Evolutionary conservation across 345 rosid genomes (phyloP).

Genomic region (Geranium rotundifolium): DNA sequence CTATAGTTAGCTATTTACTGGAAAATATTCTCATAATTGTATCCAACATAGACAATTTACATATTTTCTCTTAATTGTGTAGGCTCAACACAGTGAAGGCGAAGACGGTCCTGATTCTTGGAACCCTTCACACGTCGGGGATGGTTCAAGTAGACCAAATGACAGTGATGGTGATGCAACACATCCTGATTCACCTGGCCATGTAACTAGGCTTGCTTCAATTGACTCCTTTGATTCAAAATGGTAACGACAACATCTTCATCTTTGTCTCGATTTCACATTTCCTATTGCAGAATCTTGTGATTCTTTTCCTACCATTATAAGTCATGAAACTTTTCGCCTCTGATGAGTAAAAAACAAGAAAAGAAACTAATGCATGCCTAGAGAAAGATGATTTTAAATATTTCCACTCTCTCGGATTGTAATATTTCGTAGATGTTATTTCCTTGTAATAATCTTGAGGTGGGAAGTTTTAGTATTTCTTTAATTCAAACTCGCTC

Average conservation of each 20-base stretch:
- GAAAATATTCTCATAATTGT: background rate
- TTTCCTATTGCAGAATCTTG: background rate
- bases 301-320: slow-evolving; percentile 1
- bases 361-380: background rate
- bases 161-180: slow-evolving; percentile 43
- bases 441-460: background rate
- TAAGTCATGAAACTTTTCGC: background rate
- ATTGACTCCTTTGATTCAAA: slow-evolving; percentile 97
- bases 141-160: slow-evolving; percentile 35
- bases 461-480: background rate
- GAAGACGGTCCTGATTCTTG: slow-evolving; percentile 52
- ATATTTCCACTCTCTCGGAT: background rate
- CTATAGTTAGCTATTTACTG: background rate
- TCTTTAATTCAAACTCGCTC: background rate
- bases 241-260: slow-evolving; percentile 46
- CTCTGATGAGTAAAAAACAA: background rate
- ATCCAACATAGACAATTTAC: background rate
- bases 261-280: background rate
- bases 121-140: slow-evolving; percentile 70
- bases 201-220: slow-evolving; percentile 85
- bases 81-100: slow-evolving; percentile 50
- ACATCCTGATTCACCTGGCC: slow-evolving; percentile 51
- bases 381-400: background rate
- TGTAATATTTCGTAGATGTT: background rate
- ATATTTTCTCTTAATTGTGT: slow-evolving; percentile 7